Percentiles rank a stretch among this genome's conserved stretches.
Conservation (phyloP, 768 basidiomycete genomes). For the Panellus pusillus region DNA sequence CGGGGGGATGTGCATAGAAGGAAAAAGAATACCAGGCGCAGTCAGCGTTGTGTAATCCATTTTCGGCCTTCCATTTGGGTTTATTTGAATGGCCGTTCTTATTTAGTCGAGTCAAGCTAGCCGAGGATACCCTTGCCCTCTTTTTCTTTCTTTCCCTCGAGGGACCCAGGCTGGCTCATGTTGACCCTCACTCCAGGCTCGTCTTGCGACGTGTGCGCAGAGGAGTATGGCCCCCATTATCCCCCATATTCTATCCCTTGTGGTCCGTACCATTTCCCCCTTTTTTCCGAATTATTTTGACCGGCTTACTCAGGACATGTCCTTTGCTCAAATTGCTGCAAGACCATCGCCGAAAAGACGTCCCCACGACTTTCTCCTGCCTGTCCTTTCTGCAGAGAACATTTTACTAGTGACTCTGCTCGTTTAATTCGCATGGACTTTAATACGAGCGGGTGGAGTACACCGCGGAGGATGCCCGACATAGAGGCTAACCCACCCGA, state of each 20-base stretch:
- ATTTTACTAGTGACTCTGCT: slow-evolving; percentile 62
- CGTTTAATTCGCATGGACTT: slow-evolving; percentile 83
- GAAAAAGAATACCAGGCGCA: background rate
- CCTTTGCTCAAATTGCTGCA: slow-evolving; percentile 75
- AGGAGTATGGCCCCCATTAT: slow-evolving; percentile 76
- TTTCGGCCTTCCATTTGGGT: slow-evolving; percentile 1
- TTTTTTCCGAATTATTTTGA: slow-evolving; percentile 27
- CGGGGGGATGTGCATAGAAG: too few species aligned
- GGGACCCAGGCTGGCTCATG: slow-evolving; percentile 53
- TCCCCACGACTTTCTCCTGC: slow-evolving; percentile 64
- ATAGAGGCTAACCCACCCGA: slow-evolving; percentile 47
- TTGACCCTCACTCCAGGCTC: slow-evolving; percentile 81
- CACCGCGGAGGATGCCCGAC: slow-evolving; percentile 57
- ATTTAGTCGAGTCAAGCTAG: slow-evolving; percentile 8
- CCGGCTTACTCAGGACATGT: slow-evolving; percentile 62
- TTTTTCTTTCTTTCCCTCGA: slow-evolving; percentile 17
- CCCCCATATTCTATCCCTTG: slow-evolving; percentile 81
- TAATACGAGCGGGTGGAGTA: slow-evolving; percentile 64
- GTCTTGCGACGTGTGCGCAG: slow-evolving; percentile 87
- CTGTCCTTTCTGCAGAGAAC: slow-evolving; percentile 85
- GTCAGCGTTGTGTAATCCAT: background rate
- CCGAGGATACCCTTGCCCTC: slow-evolving; percentile 10
- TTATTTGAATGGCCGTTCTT: slow-evolving; percentile 2
- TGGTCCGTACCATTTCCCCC: slow-evolving; percentile 48
- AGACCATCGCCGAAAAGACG: slow-evolving; percentile 80